Conservation (phyloP, 495 filamentous ascomycete genomes). For the Lindgomyces ingoldianus region DNA sequence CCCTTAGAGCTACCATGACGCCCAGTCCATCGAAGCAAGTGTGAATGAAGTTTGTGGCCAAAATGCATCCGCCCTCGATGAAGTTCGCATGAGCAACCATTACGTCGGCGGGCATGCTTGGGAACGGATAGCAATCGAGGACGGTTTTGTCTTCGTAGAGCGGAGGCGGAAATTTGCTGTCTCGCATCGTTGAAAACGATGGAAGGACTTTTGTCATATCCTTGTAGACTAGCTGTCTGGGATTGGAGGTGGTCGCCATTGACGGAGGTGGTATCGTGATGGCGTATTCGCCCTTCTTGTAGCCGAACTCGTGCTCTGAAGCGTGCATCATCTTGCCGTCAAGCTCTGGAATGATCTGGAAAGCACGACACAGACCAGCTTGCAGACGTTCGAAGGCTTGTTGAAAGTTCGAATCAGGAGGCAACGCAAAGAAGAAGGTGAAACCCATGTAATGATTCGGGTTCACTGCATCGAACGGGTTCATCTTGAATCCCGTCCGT, state of each 20-base stretch:
- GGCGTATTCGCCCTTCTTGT: background rate
- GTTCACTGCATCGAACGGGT: background rate
- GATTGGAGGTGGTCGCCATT: background rate
- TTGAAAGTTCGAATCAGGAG: background rate
- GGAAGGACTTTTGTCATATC: constrained; percentile 1
- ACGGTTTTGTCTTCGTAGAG: constrained; percentile 32
- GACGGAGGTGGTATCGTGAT: constrained; percentile 1
- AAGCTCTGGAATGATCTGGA: background rate
- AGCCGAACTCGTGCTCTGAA: constrained; percentile 3
- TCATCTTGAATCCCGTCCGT: background rate
- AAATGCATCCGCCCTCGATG: constrained; percentile 36
- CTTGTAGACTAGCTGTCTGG: background rate
- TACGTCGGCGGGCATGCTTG: constrained; percentile 40
- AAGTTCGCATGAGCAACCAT: constrained; percentile 46
- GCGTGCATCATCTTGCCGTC: constrained; percentile 3
- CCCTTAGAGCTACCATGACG: constrained; percentile 40
- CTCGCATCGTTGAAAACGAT: constrained; percentile 2
- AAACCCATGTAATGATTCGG: constrained; percentile 7
- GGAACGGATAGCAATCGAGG: constrained; percentile 37
- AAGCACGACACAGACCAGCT: background rate
- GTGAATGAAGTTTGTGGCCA: background rate
- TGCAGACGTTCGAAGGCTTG: background rate
- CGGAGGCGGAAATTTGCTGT: background rate
- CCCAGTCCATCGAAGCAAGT: constrained; percentile 37
- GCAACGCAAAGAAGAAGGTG: background rate